Evolutionary conservation across 257 asterid species (phyloP).

Genomic region (Solanum peruvianum): DNA sequence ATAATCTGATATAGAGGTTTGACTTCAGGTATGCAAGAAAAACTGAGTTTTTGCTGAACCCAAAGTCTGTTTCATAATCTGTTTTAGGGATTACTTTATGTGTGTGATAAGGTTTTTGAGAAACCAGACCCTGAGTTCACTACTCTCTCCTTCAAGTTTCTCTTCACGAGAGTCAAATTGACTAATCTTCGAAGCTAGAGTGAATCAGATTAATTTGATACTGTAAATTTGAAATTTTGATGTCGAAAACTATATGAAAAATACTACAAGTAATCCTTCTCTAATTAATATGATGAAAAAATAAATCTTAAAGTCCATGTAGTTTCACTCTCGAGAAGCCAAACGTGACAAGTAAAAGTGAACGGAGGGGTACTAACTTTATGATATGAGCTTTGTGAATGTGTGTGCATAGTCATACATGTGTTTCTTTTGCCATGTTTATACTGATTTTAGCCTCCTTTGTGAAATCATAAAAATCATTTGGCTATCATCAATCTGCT

Average conservation of each 20-base stretch:
- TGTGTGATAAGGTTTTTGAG: not conserved
- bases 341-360: not conserved
- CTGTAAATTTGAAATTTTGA: not conserved
- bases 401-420: not conserved
- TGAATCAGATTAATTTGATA: not conserved
- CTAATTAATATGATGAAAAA: not conserved
- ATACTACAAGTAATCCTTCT: not conserved
- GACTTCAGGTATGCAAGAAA: not conserved
- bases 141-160: too few species aligned
- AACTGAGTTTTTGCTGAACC: not conserved
- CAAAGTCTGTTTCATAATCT: not conserved
- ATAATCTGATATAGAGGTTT: not conserved
- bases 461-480: not conserved
- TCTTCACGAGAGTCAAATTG: not conserved
- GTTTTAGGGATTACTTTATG: not conserved
- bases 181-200: not conserved
- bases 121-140: too few species aligned
- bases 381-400: not conserved
- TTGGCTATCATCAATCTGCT: not conserved
- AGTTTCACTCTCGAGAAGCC: not conserved
- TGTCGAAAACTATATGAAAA: not conserved
- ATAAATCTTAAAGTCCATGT: not conserved
- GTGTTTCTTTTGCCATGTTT: not conserved
- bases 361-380: not conserved
- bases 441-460: not conserved